A percentile compares a stretch with the other conserved stretches of the same genome.
These are phyloP conservation scores for Phyllosticta citriasiana DNA, from an alignment of 2,329 filamentous ascomycete species.

Conservation along the genomic window DNA sequence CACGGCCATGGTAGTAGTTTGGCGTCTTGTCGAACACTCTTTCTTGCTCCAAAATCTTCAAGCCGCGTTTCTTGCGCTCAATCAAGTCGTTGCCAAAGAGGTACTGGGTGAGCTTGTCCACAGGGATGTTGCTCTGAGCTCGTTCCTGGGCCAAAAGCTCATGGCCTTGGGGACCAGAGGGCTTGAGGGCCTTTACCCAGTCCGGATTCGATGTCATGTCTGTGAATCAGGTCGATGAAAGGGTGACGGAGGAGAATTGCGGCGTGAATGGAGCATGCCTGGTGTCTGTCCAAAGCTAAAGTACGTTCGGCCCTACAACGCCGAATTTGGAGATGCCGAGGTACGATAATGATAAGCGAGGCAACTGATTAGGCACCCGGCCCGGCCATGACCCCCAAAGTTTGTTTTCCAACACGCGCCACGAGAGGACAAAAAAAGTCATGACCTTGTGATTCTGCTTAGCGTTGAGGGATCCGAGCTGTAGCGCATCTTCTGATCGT, in stretches of 20 bases:
- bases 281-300: background rate
- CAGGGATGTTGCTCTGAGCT: slow-evolving; percentile 54
- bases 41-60: slow-evolving; percentile 56
- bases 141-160: slow-evolving; percentile 62
- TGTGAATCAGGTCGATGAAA: background rate
- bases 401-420: background rate
- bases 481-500: background rate
- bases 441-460: background rate
- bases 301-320: slow-evolving; percentile 7
- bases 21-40: slow-evolving; percentile 68
- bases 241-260: background rate
- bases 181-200: slow-evolving; percentile 59
- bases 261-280: background rate
- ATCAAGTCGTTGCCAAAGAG: slow-evolving; percentile 59
- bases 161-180: slow-evolving; percentile 55
- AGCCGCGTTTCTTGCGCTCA: slow-evolving; percentile 49
- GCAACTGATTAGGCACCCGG: background rate
- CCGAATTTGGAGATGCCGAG: background rate
- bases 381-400: background rate
- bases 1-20: slow-evolving; percentile 63
- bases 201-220: slow-evolving; percentile 34
- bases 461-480: background rate
- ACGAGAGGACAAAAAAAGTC: background rate
- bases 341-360: background rate
- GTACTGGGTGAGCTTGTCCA: slow-evolving; percentile 57